These are phyloP conservation scores for Boletus subparvulus DNA, from an alignment of 768 basidiomycete genomes.

Conservation along the genomic window DNA sequence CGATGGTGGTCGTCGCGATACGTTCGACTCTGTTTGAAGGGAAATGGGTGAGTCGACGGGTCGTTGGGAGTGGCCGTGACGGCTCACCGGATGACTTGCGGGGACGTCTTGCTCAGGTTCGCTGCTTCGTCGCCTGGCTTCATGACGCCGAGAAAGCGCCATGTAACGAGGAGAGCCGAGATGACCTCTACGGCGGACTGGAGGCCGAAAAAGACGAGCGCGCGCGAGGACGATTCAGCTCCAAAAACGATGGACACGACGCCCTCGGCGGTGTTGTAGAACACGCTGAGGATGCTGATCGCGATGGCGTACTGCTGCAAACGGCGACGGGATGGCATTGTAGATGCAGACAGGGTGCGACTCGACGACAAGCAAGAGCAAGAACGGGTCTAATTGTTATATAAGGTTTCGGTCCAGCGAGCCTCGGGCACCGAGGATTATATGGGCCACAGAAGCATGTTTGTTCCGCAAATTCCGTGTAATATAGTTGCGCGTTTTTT, in stretches of 20 bases:
- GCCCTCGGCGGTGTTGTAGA: conserved; percentile 43
- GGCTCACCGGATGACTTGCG: conserved; percentile 15
- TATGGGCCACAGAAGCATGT: too few relatives aligned
- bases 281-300: conserved; percentile 42
- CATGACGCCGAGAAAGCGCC: conserved; percentile 40
- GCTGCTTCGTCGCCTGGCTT: conserved; percentile 35
- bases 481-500: too few relatives aligned
- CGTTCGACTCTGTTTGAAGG: conserved; percentile 36
- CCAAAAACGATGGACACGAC: conserved; percentile 46
- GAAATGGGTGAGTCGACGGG: neutral
- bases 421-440: too few relatives aligned
- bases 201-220: conserved; percentile 49
- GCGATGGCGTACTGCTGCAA: conserved; percentile 39
- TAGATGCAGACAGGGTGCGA: neutral
- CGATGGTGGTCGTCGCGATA: conserved; percentile 37
- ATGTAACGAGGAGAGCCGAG: conserved; percentile 44
- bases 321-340: conserved; percentile 18
- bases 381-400: too few relatives aligned
- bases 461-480: too few relatives aligned
- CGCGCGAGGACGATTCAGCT: conserved; percentile 42
- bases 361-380: too few relatives aligned
- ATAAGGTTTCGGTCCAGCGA: too few relatives aligned
- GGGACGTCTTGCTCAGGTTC: neutral
- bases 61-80: neutral
- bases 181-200: conserved; percentile 49